Conservation (phyloP, 495 filamentous ascomycete genomes). For the Achaetomiella virescens region DNA sequence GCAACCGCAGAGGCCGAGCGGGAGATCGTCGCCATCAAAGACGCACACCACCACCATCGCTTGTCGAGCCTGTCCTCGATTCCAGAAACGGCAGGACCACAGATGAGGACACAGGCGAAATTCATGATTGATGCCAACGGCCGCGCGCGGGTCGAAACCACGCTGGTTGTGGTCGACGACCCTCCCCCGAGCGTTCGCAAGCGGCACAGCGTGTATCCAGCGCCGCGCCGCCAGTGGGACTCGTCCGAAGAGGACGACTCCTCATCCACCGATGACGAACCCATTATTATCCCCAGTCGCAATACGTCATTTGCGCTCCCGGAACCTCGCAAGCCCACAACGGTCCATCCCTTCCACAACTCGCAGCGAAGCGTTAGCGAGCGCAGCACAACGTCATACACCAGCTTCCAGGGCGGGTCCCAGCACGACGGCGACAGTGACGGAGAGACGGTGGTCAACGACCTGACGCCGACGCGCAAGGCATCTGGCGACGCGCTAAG, state of each 20-base stretch:
- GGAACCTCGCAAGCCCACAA: slow-evolving; percentile 41
- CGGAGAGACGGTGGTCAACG: slow-evolving; percentile 50
- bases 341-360: slow-evolving; percentile 48
- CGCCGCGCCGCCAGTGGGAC: slow-evolving; percentile 27
- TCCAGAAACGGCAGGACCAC: slow-evolving; percentile 39
- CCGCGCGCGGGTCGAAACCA: slow-evolving; percentile 64
- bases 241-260: slow-evolving; percentile 41
- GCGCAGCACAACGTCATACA: slow-evolving; percentile 35
- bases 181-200: slow-evolving; percentile 25
- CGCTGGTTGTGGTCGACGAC: slow-evolving; percentile 46
- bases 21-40: slow-evolving; percentile 47
- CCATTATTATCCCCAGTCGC: slow-evolving; percentile 58
- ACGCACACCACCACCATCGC: slow-evolving; percentile 33
- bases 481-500: slow-evolving; percentile 42
- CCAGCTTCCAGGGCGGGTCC: slow-evolving; percentile 29
- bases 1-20: slow-evolving; percentile 34
- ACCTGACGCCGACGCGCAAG: slow-evolving; percentile 26
- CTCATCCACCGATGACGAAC: slow-evolving; percentile 61
- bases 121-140: slow-evolving; percentile 69
- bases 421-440: slow-evolving; percentile 45
- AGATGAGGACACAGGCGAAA: slow-evolving; percentile 52
- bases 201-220: slow-evolving; percentile 26
- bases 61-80: slow-evolving; percentile 46
- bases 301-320: slow-evolving; percentile 57
- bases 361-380: slow-evolving; percentile 45